Conservation (phyloP, 805 yeast species). For the Wickerhamiella kazuoi region DNA sequence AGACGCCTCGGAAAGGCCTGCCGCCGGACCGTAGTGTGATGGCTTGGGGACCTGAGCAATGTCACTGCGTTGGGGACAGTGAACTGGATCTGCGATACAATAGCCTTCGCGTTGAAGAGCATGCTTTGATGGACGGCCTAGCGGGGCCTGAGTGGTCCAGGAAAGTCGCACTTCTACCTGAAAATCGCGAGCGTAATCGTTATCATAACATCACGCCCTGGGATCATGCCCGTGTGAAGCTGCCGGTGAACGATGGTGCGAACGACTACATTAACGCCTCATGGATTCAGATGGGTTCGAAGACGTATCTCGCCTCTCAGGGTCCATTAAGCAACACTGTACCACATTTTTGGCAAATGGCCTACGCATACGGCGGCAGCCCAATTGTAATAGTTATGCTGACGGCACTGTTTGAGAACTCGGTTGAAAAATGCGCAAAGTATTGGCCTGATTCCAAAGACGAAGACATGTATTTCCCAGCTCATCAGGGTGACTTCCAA, state of each 20-base stretch:
- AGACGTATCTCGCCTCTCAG: conserved; percentile 55
- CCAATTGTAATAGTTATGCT: conserved; percentile 49
- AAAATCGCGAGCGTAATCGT: conserved; percentile 29
- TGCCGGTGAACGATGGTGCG: conserved; percentile 19
- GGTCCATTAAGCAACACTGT: conserved; percentile 67
- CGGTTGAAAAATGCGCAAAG: conserved; percentile 62
- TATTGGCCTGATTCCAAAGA: conserved; percentile 44
- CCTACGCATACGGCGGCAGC: conserved; percentile 54
- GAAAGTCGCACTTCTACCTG: conserved; percentile 10
- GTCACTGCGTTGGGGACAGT: conserved; percentile 16
- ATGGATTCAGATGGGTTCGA: conserved; percentile 33
- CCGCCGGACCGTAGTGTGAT: conserved; percentile 12
- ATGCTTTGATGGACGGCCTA: conserved; percentile 15
- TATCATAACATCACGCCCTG: conserved; percentile 49
- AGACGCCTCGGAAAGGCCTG: conserved; percentile 2
- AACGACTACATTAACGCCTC: conserved; percentile 78
- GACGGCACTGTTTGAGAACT: conserved; percentile 59
- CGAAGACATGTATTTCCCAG: conserved; percentile 5
- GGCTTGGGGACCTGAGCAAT: conserved; percentile 9
- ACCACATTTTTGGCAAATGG: conserved; percentile 72
- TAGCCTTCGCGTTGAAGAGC: conserved; percentile 17
- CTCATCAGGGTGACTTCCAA: conserved; percentile 7
- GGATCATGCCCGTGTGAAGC: conserved; percentile 38
- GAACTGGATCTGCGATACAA: conserved; percentile 16
- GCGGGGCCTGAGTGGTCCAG: conserved; percentile 15